phyloP scores from a whole-genome alignment of 371 early-diverging fungal genomes.

The Rhizopus arrhizus region DNA sequence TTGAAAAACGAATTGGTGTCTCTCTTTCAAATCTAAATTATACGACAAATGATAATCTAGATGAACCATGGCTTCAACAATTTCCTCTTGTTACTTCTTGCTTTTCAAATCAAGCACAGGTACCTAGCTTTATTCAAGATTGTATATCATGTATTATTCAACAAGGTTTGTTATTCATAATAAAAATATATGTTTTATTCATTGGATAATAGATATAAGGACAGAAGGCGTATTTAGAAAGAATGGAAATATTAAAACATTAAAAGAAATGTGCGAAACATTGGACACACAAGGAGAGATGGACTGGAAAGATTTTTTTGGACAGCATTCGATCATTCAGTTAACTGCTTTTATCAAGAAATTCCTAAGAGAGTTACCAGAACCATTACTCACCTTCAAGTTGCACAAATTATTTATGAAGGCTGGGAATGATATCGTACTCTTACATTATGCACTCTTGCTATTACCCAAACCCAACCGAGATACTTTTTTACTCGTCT shows the following conservation, averaged over 20 bases:
- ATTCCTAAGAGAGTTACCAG: conserved; percentile 91
- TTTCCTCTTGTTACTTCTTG: conserved; percentile 22
- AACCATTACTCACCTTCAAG: conserved; percentile 88
- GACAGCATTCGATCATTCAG: conserved; percentile 73
- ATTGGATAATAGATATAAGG: conserved; percentile 61
- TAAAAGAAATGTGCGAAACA: conserved; percentile 79
- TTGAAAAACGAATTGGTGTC: conserved; percentile 21
- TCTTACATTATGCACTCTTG: conserved; percentile 76
- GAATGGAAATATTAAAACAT: conserved; percentile 91
- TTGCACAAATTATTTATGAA: conserved; percentile 77
- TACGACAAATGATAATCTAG: neutral
- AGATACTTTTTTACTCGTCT: conserved; percentile 81
- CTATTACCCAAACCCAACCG: conserved; percentile 89
- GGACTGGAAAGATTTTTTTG: conserved; percentile 41
- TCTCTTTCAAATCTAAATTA: conserved; percentile 17
- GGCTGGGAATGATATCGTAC: conserved; percentile 35
- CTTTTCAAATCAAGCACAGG: conserved; percentile 25
- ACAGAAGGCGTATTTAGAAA: conserved; percentile 96
- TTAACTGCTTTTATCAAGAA: conserved; percentile 92
- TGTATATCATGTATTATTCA: conserved; percentile 26
- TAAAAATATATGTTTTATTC: conserved; percentile 64
- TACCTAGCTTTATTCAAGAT: conserved; percentile 24
- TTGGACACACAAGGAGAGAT: conserved; percentile 52
- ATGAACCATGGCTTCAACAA: neutral
- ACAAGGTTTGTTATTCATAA: conserved; percentile 22